Evolutionary conservation across 2,329 filamentous ascomycete species (phyloP).

Genomic region (Lachnellula occidentalis): DNA sequence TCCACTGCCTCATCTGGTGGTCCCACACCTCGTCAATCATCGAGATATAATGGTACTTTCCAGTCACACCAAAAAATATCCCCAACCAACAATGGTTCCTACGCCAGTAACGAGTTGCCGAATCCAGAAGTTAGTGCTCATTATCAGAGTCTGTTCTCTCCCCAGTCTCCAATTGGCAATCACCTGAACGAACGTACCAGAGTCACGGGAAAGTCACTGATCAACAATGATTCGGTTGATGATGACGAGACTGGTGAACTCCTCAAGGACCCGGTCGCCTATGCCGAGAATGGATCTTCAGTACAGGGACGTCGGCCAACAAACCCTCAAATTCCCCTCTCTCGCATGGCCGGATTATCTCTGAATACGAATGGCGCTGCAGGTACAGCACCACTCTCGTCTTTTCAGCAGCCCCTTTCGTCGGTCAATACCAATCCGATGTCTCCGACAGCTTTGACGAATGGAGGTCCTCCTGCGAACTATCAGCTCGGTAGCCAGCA

Average conservation of each 20-base stretch:
- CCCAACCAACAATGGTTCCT: constrained; percentile 51
- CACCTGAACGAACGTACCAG: constrained; percentile 57
- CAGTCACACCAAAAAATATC: constrained; percentile 38
- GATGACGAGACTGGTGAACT: constrained; percentile 68
- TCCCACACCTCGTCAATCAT: constrained; percentile 25
- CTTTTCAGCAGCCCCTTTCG: constrained; percentile 21
- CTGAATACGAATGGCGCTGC: constrained; percentile 60
- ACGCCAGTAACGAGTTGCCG: constrained; percentile 54
- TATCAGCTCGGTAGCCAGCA: constrained; percentile 53
- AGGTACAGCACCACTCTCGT: constrained; percentile 20
- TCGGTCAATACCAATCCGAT: constrained; percentile 40
- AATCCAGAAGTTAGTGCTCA: constrained; percentile 47
- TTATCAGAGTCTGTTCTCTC: constrained; percentile 63
- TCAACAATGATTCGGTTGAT: constrained; percentile 63
- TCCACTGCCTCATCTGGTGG: constrained; percentile 36
- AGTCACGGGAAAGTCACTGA: constrained; percentile 64
- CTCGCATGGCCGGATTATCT: constrained; percentile 63
- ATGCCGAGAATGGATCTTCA: constrained; percentile 61
- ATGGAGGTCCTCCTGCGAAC: constrained; percentile 37
- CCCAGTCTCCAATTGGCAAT: constrained; percentile 68
- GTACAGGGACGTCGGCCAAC: constrained; percentile 59
- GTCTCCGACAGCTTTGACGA: constrained; percentile 51
- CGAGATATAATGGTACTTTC: constrained; percentile 57
- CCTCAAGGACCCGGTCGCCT: constrained; percentile 67
- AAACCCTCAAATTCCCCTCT: constrained; percentile 64